Conservation (phyloP, 352 stramenopile genomes). For the Phytophthora sojae region DNA sequence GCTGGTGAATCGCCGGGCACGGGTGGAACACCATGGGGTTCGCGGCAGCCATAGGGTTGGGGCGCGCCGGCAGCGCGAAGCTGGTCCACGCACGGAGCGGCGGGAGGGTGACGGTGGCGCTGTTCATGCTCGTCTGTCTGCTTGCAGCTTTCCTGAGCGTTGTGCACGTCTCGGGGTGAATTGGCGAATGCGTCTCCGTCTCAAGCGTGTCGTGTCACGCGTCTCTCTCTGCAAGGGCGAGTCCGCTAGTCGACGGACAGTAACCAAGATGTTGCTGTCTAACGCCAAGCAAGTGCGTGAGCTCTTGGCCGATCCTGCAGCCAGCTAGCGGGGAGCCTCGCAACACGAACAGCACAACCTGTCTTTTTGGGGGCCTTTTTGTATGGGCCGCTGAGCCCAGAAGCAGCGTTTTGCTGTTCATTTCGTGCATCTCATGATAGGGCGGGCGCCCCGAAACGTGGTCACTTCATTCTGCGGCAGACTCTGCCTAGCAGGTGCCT, state of each 20-base stretch:
- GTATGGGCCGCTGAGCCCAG: neutral
- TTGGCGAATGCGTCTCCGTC: conserved; percentile 21
- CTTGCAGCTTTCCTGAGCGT: conserved; percentile 8
- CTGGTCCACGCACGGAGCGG: conserved; percentile 16
- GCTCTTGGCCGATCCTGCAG: conserved; percentile 21
- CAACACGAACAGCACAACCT: conserved; percentile 40
- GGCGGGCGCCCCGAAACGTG: conserved; percentile 7
- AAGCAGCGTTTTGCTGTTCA: conserved; percentile 13
- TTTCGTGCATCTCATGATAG: conserved; percentile 38
- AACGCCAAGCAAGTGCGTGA: conserved; percentile 7
- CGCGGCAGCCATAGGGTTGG: conserved; percentile 6
- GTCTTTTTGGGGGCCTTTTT: conserved; percentile 4
- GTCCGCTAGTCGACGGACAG: conserved; percentile 11
- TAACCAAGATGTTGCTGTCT: conserved; percentile 32
- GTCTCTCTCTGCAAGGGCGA: conserved; percentile 17
- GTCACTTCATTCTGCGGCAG: conserved; percentile 18
- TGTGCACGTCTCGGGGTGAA: conserved; percentile 2
- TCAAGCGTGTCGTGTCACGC: conserved; percentile 7
- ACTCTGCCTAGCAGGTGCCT: neutral
- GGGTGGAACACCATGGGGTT: conserved; percentile 22
- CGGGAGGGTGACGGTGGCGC: conserved; percentile 23
- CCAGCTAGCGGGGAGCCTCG: conserved; percentile 17
- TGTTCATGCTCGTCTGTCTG: conserved; percentile 10
- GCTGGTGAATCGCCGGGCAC: neutral
- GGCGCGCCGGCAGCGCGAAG: conserved; percentile 8